These are phyloP conservation scores for Rhizophagus sp. DNA, from an alignment of 192 early-diverging fungal genomes.

Conservation along the genomic window DNA sequence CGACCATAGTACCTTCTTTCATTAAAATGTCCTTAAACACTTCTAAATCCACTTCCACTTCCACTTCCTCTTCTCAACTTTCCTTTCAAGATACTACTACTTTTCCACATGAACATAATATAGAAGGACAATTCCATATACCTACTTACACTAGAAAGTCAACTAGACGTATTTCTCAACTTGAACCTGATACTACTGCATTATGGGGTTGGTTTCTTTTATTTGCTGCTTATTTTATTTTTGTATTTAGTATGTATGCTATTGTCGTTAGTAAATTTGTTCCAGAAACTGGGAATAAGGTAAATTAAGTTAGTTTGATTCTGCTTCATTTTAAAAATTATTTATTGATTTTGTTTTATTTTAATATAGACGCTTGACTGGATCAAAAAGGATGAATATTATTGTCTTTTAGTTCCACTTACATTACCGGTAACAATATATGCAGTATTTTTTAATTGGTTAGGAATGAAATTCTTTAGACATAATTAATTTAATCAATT, in stretches of 20 bases:
- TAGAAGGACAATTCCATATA: not conserved
- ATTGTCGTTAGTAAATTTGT: constrained; percentile 67
- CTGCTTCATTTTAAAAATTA: constrained; percentile 1
- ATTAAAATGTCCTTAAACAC: not conserved
- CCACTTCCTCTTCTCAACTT: too few species aligned
- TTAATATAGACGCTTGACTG: constrained; percentile 60
- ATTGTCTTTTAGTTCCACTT: constrained; percentile 80
- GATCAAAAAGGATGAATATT: constrained; percentile 78
- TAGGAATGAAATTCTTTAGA: constrained; percentile 92
- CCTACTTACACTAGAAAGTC: not conserved
- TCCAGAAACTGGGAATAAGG: constrained; percentile 66
- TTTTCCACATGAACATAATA: not conserved
- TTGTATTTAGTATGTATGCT: constrained; percentile 64
- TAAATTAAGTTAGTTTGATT: constrained; percentile 20
- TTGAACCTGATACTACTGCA: constrained; percentile 67
- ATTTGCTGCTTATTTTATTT: constrained; percentile 57
- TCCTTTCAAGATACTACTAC: not conserved
- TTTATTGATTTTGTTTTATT: not conserved
- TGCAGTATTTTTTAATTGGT: constrained; percentile 89
- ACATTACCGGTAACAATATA: constrained; percentile 73
- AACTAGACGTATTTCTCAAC: constrained; percentile 55
- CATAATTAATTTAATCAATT: constrained; percentile 61
- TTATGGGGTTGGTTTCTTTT: constrained; percentile 69
- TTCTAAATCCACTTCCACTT: too few species aligned
- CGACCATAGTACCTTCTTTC: too few species aligned